Evolutionary conservation across 495 filamentous ascomycete species (phyloP).

Genomic region (Xylaria intraflava): DNA sequence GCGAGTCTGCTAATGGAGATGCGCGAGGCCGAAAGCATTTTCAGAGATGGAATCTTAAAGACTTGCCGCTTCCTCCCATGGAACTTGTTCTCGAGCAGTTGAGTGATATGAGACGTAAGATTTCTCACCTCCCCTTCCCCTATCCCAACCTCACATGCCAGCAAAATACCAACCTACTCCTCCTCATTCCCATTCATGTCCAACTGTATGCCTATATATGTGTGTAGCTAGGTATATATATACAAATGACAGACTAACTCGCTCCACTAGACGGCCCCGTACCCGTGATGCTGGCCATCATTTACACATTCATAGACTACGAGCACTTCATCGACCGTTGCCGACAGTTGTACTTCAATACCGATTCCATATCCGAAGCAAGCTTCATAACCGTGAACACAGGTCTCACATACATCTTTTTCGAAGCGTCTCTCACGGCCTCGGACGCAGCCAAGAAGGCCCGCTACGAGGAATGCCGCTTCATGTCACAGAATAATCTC

Average conservation of each 20-base stretch:
- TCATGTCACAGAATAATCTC: slow-evolving; percentile 50
- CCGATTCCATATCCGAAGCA: slow-evolving; percentile 49
- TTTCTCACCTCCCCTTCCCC: not conserved
- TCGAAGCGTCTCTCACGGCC: slow-evolving; percentile 37
- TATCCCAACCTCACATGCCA: too few relatives aligned
- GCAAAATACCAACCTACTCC: not conserved
- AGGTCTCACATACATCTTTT: slow-evolving; percentile 51
- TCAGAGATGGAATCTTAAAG: slow-evolving; percentile 35
- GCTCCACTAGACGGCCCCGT: slow-evolving; percentile 23
- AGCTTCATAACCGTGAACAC: slow-evolving; percentile 52
- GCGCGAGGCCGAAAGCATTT: slow-evolving; percentile 23
- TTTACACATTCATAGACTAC: slow-evolving; percentile 38
- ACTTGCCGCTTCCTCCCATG: slow-evolving; percentile 51
- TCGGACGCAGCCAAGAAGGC: slow-evolving; percentile 28
- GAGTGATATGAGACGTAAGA: slow-evolving; percentile 38
- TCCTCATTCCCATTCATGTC: not conserved
- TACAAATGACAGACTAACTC: not conserved
- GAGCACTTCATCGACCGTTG: slow-evolving; percentile 54
- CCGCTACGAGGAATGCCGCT: slow-evolving; percentile 34
- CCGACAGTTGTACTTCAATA: slow-evolving; percentile 52
- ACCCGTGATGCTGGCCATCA: slow-evolving; percentile 33
- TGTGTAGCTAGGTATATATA: not conserved
- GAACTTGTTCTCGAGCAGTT: slow-evolving; percentile 45
- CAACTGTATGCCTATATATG: not conserved
- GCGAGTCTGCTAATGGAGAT: not conserved